phyloP scores from a whole-genome alignment of 1,139 yeast genomes.

The Geotrichum carabidarum region DNA sequence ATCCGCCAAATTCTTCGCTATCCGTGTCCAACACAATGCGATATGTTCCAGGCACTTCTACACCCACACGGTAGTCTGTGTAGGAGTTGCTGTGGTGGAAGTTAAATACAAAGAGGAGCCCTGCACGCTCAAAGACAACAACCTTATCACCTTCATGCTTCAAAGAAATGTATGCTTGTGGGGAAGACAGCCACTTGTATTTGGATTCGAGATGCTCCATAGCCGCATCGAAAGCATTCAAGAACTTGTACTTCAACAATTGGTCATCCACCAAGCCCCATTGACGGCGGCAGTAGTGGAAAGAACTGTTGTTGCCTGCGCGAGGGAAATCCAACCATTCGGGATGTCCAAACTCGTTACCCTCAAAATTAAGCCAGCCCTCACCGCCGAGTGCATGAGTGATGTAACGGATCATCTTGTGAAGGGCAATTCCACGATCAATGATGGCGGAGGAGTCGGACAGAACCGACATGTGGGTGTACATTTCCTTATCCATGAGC shows the following conservation, averaged over 20 bases:
- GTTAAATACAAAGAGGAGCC: conserved; percentile 77
- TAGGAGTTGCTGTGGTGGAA: conserved; percentile 81
- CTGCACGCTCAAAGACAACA: conserved; percentile 82
- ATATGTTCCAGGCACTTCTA: conserved; percentile 72
- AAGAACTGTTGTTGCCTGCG: conserved; percentile 78
- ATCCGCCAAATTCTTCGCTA: conserved; percentile 71
- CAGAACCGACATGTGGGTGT: conserved; percentile 83
- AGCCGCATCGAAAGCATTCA: conserved; percentile 74
- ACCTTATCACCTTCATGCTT: conserved; percentile 87
- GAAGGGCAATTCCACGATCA: conserved; percentile 85
- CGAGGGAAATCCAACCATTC: conserved; percentile 98
- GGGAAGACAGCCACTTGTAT: conserved; percentile 67
- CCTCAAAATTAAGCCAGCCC: conserved; percentile 92
- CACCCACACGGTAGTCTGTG: conserved; percentile 85
- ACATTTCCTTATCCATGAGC: conserved; percentile 98
- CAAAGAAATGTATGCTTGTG: conserved; percentile 80
- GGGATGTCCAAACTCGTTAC: conserved; percentile 98
- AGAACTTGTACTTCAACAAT: conserved; percentile 67
- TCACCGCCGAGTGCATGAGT: conserved; percentile 93
- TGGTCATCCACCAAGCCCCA: conserved; percentile 80
- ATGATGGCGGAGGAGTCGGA: conserved; percentile 69
- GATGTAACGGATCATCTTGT: conserved; percentile 79
- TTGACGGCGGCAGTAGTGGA: conserved; percentile 92
- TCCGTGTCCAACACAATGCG: conserved; percentile 73
- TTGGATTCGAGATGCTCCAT: conserved; percentile 72